Evolutionary conservation across 2,329 filamentous ascomycete species (phyloP).

Genomic region (Aureobasidium sp.): DNA sequence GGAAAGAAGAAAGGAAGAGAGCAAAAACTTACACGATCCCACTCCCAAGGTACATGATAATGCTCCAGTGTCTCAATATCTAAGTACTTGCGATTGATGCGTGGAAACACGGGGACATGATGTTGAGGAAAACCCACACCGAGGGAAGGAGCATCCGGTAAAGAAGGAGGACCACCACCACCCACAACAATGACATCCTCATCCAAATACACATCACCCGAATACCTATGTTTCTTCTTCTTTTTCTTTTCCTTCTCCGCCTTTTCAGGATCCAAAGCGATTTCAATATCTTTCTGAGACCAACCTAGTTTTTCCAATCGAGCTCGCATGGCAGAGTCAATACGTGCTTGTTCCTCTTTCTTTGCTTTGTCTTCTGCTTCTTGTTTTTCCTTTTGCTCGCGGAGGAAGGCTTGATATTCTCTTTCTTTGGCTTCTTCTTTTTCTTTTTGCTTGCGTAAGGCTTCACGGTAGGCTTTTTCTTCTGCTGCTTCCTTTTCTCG

Average conservation of each 20-base stretch:
- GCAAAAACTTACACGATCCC: slow-evolving; percentile 34
- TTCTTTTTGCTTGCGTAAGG: slow-evolving; percentile 16
- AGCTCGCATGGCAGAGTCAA: slow-evolving; percentile 39
- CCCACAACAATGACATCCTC: not conserved
- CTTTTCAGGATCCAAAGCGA: slow-evolving; percentile 39
- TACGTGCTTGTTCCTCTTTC: slow-evolving; percentile 30
- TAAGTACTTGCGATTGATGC: slow-evolving; percentile 38
- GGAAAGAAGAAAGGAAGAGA: not conserved
- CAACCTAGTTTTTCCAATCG: slow-evolving; percentile 37
- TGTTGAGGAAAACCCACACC: not conserved
- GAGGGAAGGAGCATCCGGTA: not conserved
- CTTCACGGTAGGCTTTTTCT: not conserved
- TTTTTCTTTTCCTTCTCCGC: slow-evolving; percentile 25
- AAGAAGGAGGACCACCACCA: not conserved
- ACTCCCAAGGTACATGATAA: slow-evolving; percentile 41
- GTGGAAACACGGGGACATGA: slow-evolving; percentile 35
- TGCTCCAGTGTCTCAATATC: slow-evolving; percentile 39
- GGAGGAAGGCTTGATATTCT: slow-evolving; percentile 30
- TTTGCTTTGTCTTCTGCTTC: slow-evolving; percentile 32
- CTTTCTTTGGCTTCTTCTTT: slow-evolving; percentile 35
- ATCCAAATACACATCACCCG: not conserved
- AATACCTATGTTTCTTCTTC: slow-evolving; percentile 4
- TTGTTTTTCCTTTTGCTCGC: slow-evolving; percentile 32
- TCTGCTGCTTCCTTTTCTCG: slow-evolving; percentile 17
- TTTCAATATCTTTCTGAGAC: slow-evolving; percentile 39